Conservation (phyloP, 192 early-diverging fungal species). For the Entrophospora sp. region DNA sequence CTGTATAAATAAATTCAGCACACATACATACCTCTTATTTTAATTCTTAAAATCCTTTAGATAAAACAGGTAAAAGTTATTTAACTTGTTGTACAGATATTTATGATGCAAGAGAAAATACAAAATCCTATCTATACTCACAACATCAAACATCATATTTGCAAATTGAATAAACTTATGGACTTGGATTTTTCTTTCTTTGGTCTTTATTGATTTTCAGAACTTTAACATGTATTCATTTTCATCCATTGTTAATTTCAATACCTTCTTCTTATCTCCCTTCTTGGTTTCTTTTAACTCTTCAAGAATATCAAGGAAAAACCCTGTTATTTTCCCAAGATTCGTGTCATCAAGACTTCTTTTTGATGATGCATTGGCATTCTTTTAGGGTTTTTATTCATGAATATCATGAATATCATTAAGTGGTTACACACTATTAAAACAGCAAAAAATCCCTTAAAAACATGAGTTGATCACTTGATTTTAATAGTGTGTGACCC, state of each 20-base stretch:
- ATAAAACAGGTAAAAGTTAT: background rate
- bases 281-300: slow-evolving; percentile 8
- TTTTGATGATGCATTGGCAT: background rate
- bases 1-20: background rate
- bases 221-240: background rate
- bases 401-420: no score
- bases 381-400: no score
- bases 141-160: slow-evolving; percentile 11
- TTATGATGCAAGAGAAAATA: background rate
- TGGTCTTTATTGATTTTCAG: background rate
- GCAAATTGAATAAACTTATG: slow-evolving; percentile 5
- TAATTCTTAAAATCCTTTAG: background rate
- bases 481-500: no score
- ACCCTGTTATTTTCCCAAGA: slow-evolving; percentile 2
- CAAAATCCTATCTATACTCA: background rate
- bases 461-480: no score
- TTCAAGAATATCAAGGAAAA: slow-evolving; percentile 5
- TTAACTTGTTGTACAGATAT: background rate
- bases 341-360: background rate
- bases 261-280: background rate
- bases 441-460: no score
- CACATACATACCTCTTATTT: background rate
- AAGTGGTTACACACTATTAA: no score
- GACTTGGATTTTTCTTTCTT: slow-evolving; percentile 3
- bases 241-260: slow-evolving; percentile 4